Conservation (phyloP, 306 rosid genomes). For the Carpinus fangiana region DNA sequence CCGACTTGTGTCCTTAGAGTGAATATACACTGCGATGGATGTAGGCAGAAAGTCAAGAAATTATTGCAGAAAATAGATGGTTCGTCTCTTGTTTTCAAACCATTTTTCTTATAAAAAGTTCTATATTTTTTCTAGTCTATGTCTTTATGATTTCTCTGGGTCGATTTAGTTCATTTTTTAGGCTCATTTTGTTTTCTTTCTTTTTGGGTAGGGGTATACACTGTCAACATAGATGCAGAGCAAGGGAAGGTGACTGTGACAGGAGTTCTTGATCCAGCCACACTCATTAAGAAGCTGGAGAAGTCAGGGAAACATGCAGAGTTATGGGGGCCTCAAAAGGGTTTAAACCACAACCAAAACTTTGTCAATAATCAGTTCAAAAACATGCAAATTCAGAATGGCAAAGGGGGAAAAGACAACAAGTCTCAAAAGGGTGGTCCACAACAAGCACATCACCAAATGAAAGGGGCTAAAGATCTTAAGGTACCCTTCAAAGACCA, state of each 20-base stretch:
- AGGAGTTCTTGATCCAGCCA: slow-evolving; percentile 62
- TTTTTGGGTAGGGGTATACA: slow-evolving; percentile 47
- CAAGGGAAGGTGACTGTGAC: slow-evolving; percentile 58
- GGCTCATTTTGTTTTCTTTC: neutral
- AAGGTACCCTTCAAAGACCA: slow-evolving; percentile 43
- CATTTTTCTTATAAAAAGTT: neutral
- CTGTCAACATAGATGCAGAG: slow-evolving; percentile 50
- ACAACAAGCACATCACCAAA: slow-evolving; percentile 47
- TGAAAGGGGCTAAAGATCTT: slow-evolving; percentile 48
- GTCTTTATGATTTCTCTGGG: neutral
- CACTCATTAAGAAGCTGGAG: slow-evolving; percentile 53
- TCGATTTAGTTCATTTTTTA: neutral
- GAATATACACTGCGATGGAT: slow-evolving; percentile 85
- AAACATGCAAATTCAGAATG: slow-evolving; percentile 47
- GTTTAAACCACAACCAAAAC: slow-evolving; percentile 43
- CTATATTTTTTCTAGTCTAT: neutral
- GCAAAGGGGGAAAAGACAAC: slow-evolving; percentile 53
- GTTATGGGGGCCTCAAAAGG: slow-evolving; percentile 58
- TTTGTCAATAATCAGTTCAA: slow-evolving; percentile 57
- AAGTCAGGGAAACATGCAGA: slow-evolving; percentile 70
- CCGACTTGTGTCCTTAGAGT: slow-evolving; percentile 79
- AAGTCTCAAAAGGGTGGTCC: slow-evolving; percentile 53
- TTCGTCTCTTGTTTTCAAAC: slow-evolving; percentile 14
- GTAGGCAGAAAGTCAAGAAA: slow-evolving; percentile 80
- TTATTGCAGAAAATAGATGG: slow-evolving; percentile 86